Percentiles rank a stretch among this genome's conserved stretches.
These are phyloP conservation scores for Penstemon eatonii DNA, from an alignment of 257 asterid species.

Conservation along the genomic window DNA sequence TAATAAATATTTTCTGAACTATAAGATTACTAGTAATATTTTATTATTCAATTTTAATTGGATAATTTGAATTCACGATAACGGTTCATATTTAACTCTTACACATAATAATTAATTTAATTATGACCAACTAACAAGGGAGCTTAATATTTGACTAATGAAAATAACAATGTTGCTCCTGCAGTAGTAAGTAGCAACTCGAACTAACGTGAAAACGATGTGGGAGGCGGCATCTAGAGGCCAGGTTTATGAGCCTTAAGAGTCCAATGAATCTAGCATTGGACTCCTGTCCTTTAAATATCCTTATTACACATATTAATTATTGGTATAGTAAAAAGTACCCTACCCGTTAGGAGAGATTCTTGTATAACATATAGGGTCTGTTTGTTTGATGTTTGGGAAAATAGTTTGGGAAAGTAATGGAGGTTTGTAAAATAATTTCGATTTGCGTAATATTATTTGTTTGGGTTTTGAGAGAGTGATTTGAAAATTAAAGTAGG, in stretches of 20 bases:
- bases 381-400: too few species aligned
- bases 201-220: constrained; percentile 24
- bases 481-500: too few species aligned
- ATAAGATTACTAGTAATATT: too few species aligned
- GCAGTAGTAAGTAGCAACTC: background rate
- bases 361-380: background rate
- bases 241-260: background rate
- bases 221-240: constrained; percentile 30
- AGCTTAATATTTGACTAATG: background rate
- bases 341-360: background rate
- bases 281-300: background rate
- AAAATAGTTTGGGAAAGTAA: too few species aligned
- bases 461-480: too few species aligned
- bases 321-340: background rate
- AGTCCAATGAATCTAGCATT: background rate
- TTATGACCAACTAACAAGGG: too few species aligned
- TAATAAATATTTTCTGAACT: too few species aligned
- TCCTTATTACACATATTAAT: background rate
- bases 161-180: background rate
- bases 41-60: too few species aligned
- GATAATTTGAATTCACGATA: too few species aligned
- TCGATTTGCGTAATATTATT: background rate
- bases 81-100: too few species aligned
- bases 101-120: too few species aligned
- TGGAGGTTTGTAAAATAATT: too few species aligned